phyloP scores from a whole-genome alignment of 352 stramenopile genomes.

The Phytophthora meadii region DNA sequence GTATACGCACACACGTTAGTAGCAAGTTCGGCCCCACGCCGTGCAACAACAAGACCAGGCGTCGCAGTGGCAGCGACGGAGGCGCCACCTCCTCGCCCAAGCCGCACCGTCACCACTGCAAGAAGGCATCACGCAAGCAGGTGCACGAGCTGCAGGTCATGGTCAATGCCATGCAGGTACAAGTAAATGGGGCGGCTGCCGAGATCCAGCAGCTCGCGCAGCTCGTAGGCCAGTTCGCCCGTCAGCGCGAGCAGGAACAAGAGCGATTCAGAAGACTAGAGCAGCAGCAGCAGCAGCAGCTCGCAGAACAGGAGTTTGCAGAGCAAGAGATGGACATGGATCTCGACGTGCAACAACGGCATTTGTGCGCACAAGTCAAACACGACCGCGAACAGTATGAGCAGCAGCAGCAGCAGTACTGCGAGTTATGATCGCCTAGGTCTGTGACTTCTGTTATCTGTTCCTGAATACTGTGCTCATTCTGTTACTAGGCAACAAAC shows the following conservation, averaged over 20 bases:
- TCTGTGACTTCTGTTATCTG: no score
- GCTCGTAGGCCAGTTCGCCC: constrained; percentile 34
- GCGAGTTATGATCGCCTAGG: neutral
- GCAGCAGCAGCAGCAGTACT: constrained; percentile 14
- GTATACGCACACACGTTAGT: neutral
- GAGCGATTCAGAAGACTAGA: constrained; percentile 10
- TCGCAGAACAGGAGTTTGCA: constrained; percentile 7
- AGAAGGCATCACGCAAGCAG: constrained; percentile 39
- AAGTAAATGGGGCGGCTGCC: constrained; percentile 30
- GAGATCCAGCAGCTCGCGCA: constrained; percentile 41
- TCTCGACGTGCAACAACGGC: constrained; percentile 22
- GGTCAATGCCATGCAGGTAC: constrained; percentile 39
- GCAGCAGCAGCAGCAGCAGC: no score
- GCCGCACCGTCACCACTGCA: constrained; percentile 26
- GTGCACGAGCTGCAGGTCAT: constrained; percentile 42
- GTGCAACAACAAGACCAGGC: constrained; percentile 5
- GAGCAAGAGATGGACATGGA: constrained; percentile 33
- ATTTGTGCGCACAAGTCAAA: constrained; percentile 21
- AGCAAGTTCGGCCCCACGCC: constrained; percentile 4
- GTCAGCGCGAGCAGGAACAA: constrained; percentile 22
- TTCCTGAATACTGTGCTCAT: neutral
- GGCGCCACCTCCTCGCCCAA: constrained; percentile 12
- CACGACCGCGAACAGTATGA: constrained; percentile 24
- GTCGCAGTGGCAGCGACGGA: neutral
- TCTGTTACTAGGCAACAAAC: neutral